These are phyloP conservation scores for Fusarium gaditjirri DNA, from an alignment of 2,329 filamentous ascomycete genomes.

Conservation along the genomic window DNA sequence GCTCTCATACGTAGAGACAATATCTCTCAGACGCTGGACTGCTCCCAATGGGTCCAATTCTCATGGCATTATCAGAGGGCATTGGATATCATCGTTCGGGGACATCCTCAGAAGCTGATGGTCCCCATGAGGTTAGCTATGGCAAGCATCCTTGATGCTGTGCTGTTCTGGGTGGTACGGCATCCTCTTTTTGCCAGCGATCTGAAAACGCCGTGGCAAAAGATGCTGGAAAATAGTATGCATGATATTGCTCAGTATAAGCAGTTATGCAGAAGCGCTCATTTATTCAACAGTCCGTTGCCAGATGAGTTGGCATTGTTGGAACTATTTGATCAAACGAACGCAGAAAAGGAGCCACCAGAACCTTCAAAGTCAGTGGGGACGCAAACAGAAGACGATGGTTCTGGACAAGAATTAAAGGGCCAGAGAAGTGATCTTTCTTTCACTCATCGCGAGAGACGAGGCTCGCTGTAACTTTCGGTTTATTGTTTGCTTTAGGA, in stretches of 20 bases:
- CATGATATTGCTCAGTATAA: constrained; percentile 45
- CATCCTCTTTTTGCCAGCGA: constrained; percentile 40
- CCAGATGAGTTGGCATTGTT: constrained; percentile 32
- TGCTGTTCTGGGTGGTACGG: constrained; percentile 44
- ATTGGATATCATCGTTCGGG: constrained; percentile 44
- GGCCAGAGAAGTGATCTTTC: background rate
- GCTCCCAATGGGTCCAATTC: constrained; percentile 36
- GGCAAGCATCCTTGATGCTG: constrained; percentile 46
- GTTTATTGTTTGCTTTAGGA: background rate
- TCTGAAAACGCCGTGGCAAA: constrained; percentile 42
- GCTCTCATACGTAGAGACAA: constrained; percentile 29
- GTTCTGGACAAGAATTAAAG: background rate
- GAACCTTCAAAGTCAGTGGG: background rate
- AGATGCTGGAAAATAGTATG: constrained; percentile 39
- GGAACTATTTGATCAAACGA: constrained; percentile 34
- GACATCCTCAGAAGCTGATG: constrained; percentile 41
- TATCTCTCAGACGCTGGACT: constrained; percentile 25
- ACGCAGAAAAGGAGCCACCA: background rate
- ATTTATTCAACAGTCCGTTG: constrained; percentile 23
- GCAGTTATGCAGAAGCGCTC: constrained; percentile 19
- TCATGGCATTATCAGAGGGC: constrained; percentile 45
- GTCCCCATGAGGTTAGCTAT: constrained; percentile 48
- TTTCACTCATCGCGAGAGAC: constrained; percentile 20
- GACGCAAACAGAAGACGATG: background rate
- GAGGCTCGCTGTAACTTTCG: constrained; percentile 30